Conservation (phyloP, 805 yeast species). For the Monosporozyma solicola region DNA sequence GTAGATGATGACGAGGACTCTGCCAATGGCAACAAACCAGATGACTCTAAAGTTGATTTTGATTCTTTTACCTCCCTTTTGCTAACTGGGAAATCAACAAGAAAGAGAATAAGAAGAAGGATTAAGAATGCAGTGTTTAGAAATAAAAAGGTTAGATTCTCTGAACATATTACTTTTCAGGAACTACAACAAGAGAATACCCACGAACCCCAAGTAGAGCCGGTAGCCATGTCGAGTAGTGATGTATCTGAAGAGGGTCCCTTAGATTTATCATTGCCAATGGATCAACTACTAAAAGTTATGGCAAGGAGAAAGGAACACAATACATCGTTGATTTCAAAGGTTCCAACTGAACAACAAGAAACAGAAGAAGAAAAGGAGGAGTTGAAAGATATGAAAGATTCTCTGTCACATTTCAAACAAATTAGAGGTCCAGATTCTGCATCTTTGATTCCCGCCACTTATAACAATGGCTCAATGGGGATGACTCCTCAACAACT, state of each 20-base stretch:
- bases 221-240: conserved; percentile 2
- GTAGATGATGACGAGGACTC: conserved; percentile 25
- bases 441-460: conserved; percentile 11
- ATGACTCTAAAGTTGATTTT: conserved; percentile 49
- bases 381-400: conserved; percentile 64
- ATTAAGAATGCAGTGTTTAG: conserved; percentile 29
- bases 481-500: conserved; percentile 3
- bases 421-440: conserved; percentile 69
- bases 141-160: conserved; percentile 61
- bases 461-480: not conserved
- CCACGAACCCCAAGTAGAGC: conserved; percentile 4
- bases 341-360: conserved; percentile 27
- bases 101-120: conserved; percentile 26
- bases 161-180: conserved; percentile 48
- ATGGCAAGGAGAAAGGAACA: conserved; percentile 28
- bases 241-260: conserved; percentile 18
- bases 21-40: conserved; percentile 3
- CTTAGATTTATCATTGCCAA: conserved; percentile 59
- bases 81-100: conserved; percentile 71
- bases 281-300: conserved; percentile 59
- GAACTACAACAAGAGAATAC: conserved; percentile 16
- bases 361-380: conserved; percentile 58
- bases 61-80: conserved; percentile 80
- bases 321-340: conserved; percentile 22
- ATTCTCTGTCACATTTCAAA: conserved; percentile 63